Evolutionary conservation across 306 rosid genomes (phyloP), one percentile per base, ranked within the genome.

Genomic region (Acacia crassicarpa): DNA sequence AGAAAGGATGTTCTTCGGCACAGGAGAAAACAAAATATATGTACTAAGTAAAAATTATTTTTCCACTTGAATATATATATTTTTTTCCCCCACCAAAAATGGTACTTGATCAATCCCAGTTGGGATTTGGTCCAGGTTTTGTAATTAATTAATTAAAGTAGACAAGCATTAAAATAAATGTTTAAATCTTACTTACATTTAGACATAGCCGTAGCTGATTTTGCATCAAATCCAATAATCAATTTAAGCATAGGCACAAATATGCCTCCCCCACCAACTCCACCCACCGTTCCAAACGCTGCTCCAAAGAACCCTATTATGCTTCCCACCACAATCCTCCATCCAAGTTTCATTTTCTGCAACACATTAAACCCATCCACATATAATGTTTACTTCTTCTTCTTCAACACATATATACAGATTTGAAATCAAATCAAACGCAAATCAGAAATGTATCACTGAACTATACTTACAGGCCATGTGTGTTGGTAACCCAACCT

Each of bases 241-340:
- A 93, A 80, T 49, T 76, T 85, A 68, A 91, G 94, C 97, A 93
- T 93, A 4, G 96, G 91, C 41, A 93, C 96, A 25, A 91, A 93
- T 59, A 91, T 91, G 38, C 97, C 97, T 20, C 97, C 96, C 7
- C 97, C 97, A 32, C 97, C 97, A 49, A 93, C 92, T 8, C 97
- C 97, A 27, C 97, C 97, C 3, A 93, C 94, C 30, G 94, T 93
- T n/a, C 96, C 96, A 33, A 90, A 93, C 10, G 96, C 92, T 4
- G 92, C 89, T 74, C 96, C 97, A 43, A 83, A 65, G 72, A 93
- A 91, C 44, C 96, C 97, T 79, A 93, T 71, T 66, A 89, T 4
- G 3, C 84, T 72, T 8, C 94, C 96, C 51, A 84, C 67, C 17
- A 93, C 48, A 61, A 90, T 91, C 83, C 82, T 77, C 97, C 96